Evolutionary conservation across 345 rosid genomes (phyloP), one percentile per base, ranked within the genome.

Genomic region (Euphorbia pulcherrima): DNA sequence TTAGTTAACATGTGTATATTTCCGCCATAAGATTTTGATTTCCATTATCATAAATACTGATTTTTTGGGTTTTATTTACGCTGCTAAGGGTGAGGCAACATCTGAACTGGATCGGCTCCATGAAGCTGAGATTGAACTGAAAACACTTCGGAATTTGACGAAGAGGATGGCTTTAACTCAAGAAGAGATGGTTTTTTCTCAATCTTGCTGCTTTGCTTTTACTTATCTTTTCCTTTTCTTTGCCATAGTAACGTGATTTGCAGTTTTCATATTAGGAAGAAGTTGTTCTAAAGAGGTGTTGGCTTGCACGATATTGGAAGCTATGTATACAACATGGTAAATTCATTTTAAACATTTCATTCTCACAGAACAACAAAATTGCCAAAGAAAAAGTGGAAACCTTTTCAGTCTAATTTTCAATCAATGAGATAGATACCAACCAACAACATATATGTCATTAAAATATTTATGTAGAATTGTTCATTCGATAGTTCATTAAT

Each of bases 261-360:
- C 69, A 62, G 79, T 84, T 76, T 72, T 80, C 64, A 69, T 79
- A 54, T 65, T 86, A 62, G 70, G 70, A 76, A 61, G 79, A 76
- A 64, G 75, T 76, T 46, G 79, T 71, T 55, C 57, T 76, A 35
- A 76, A 76, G 75, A 76, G 79, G 69, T 76, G 79, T 27, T 76
- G 79, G 79, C 79, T 76, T 44, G 72, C 79, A n/a, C 50, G 79
- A 53, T 71, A 76, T 60, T 76, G 79, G 79, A 67, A 24, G 64
- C 63, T 67, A 28, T 66, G 75, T n/a, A 64, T 71, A 21, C 33
- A 54, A 54, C 65, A 76, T 67, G 69, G 79, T 76, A 61, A 74
- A 63, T 26, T 40, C 14, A 35, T 54, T 63, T 46, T 18, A 52
- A 21, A 28, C 66, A 33, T 26, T 6, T 44, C 62, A 40, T 55